Evolutionary conservation across 352 stramenopile genomes (phyloP), one percentile per base, ranked within the genome.

Genomic region (Phytophthora lateralis): DNA sequence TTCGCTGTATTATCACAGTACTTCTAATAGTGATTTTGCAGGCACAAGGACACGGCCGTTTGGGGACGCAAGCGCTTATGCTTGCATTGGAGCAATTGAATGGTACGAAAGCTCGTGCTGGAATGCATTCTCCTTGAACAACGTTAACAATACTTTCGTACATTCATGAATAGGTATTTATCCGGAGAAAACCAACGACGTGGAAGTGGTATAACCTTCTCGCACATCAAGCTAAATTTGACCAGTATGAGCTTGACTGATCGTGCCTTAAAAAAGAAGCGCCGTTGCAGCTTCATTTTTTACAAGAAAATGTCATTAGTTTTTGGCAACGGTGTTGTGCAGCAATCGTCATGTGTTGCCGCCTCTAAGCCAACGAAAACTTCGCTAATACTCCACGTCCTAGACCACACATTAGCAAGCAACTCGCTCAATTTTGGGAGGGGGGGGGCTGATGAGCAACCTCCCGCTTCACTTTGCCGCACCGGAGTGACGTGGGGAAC

Each of bases 61-160:
- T 91, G 21, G 89, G 89, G 42, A 96, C 85, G 4, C 89, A 96
- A 63, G 78, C 89, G 11, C 76, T 97, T 24, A 93, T 96, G 76
- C 72, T 96, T 37, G 89, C 88, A 24, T 64, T 97, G 43, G 89
- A 97, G 63, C 81, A 90, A 51, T 60, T 97, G 53, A 97, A 97
- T 69, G 84, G 82, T 90, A 45, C 27, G 64, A 46, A 41, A 55
- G n/a, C 38, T 44, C 17, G 38, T 41, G n/a, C 15, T 17, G 4
- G 26, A 30, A 30, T 1, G 26, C 8, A 44, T 10, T 26, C 10
- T 44, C 17, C 38, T 26, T 44, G n/a, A 26, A 26, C 17, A 12
- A 18, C n/a, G 6, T 10, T 26, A 24, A 44, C n/a, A 3, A 44
- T 10, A 41, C 0, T 18, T 41, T 8, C 15, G 35, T 41, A 41